These are phyloP conservation scores for Blastocystis sp. DNA, from an alignment of 352 stramenopile species.

Conservation along the genomic window DNA sequence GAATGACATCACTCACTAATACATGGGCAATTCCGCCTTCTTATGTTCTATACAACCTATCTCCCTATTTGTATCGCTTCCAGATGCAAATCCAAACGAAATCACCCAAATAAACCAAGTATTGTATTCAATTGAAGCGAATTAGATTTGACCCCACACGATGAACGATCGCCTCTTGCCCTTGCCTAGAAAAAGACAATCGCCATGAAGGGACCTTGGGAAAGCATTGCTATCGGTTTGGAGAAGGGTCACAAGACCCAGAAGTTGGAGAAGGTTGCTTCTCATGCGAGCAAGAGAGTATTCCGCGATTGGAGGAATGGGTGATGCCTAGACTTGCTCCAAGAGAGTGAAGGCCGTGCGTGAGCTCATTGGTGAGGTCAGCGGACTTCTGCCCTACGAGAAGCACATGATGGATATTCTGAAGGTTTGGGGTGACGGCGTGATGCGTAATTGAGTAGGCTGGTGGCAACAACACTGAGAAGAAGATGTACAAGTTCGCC, in stretches of 20 bases:
- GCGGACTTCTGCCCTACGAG: conserved; percentile 51
- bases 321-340: conserved; percentile 1
- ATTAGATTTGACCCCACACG: too few species aligned
- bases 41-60: too few species aligned
- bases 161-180: too few species aligned
- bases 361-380: conserved; percentile 53
- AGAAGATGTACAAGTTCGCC: conserved; percentile 67
- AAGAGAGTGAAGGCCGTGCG: conserved; percentile 60
- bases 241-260: conserved; percentile 63
- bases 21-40: too few species aligned
- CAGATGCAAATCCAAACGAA: too few species aligned
- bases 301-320: neutral
- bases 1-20: too few species aligned
- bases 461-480: conserved; percentile 60
- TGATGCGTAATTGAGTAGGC: conserved; percentile 8
- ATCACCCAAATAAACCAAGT: too few species aligned
- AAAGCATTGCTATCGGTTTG: conserved; percentile 59
- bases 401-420: conserved; percentile 68
- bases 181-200: too few species aligned
- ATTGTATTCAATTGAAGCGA: too few species aligned
- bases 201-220: conserved; percentile 68
- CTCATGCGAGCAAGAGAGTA: conserved; percentile 26
- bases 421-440: conserved; percentile 19
- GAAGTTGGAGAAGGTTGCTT: conserved; percentile 39
- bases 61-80: too few species aligned